phyloP scores from a whole-genome alignment of 768 basidiomycete genomes.

The Boletus eberwhitei region DNA sequence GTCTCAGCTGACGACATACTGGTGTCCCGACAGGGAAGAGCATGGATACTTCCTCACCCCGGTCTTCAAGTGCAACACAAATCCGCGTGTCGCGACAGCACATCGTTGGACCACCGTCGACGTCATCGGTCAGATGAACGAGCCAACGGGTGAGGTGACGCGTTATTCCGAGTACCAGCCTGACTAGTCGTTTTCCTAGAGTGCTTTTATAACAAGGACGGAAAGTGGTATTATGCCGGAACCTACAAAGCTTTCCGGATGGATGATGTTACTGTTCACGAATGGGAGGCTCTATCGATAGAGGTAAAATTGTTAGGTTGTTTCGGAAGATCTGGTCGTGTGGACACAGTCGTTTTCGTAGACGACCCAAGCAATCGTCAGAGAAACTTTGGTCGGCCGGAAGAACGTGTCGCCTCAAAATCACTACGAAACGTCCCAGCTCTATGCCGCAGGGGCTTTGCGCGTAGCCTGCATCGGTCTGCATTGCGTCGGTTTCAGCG shows the following conservation, averaged over 20 bases:
- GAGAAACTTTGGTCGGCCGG: slow-evolving; percentile 65
- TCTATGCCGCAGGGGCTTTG: slow-evolving; percentile 70
- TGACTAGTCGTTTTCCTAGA: slow-evolving; percentile 38
- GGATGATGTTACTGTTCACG: slow-evolving; percentile 59
- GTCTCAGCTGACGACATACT: slow-evolving; percentile 63
- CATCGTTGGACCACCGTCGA: slow-evolving; percentile 73
- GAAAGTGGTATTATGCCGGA: slow-evolving; percentile 84
- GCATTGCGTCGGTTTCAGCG: slow-evolving; percentile 76
- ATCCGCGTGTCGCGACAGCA: slow-evolving; percentile 70
- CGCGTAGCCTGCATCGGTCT: slow-evolving; percentile 71
- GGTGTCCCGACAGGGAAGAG: slow-evolving; percentile 82
- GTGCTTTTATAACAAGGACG: slow-evolving; percentile 79
- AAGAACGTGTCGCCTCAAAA: slow-evolving; percentile 80
- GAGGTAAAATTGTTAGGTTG: slow-evolving; percentile 44
- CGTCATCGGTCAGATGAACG: slow-evolving; percentile 53
- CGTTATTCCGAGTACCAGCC: neutral
- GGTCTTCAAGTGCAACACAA: slow-evolving; percentile 74
- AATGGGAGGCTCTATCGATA: slow-evolving; percentile 63
- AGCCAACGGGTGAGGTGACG: slow-evolving; percentile 53
- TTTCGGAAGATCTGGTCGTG: neutral
- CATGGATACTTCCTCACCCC: slow-evolving; percentile 77
- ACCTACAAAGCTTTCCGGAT: slow-evolving; percentile 65
- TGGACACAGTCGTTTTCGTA: slow-evolving; percentile 29
- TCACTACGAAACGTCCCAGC: slow-evolving; percentile 67
- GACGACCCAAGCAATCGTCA: slow-evolving; percentile 65